Evolutionary conservation across 306 rosid genomes (phyloP), one percentile per base, ranked within the genome.

Genomic region (Cyclanthera cordifolia): DNA sequence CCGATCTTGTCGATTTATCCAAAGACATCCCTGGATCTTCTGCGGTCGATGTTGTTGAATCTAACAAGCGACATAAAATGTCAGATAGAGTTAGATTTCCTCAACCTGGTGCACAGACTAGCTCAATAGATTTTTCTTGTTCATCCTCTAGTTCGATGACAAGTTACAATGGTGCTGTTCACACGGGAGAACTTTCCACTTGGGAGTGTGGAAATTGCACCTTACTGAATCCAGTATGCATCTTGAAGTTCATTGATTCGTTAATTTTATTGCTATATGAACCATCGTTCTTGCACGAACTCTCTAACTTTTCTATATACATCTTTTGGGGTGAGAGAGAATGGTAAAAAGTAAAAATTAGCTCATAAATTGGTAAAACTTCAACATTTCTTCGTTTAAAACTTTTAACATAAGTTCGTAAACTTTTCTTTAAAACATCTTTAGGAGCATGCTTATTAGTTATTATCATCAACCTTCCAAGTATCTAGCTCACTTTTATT

Each of bases 171-270:
- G 61, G 72, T 50, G 50, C 70, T 20, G 10, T 7, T 37, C 74
- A 52, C 67, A 72, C 67, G 2, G 84, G 70, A 65, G 85, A 85
- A 82, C 59, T 64, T 80, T 79, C 78, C 69, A 73, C 63, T 86
- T 92, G 98, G 98, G 83, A 81, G 70, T 92, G 98, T 52, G 74
- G 65, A 51, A 80, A 60, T 30, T 92, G 98, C 92, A 92, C 98
- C 71, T 79, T 92, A 41, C 74, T 89, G 74, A 92, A 92, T 80
- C 84, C 79, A 4, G 98, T 89, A 86, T 79, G 90, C 75, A 48
- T 76, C 47, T 56, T 66, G 66, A 32, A 32, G 15, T 59, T 46
- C 58, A 27, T 45, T 63, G 58, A 43, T 58, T 66, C 28, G 51
- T 56, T 13, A 43, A 14, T 46, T 66, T 27, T 3, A 46, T 24